These are phyloP conservation scores for Metschnikowia similis DNA, from an alignment of 805 yeast genomes.

Conservation along the genomic window DNA sequence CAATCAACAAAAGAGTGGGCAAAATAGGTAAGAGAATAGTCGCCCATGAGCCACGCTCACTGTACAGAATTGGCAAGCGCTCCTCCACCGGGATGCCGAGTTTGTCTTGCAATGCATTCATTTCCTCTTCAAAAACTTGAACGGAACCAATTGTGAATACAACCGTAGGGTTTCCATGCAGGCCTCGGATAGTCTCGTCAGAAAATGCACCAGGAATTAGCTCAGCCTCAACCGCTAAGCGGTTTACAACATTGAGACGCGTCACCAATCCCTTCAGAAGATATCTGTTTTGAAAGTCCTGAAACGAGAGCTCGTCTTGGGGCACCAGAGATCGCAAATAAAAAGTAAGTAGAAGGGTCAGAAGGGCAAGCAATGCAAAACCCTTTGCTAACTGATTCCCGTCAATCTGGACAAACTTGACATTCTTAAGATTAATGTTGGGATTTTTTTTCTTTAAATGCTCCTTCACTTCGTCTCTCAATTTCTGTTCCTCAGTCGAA, in stretches of 20 bases:
- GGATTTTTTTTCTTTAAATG: constrained; percentile 27
- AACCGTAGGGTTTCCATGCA: constrained; percentile 43
- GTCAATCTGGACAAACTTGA: constrained; percentile 27
- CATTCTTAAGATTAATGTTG: constrained; percentile 24
- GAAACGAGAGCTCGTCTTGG: constrained; percentile 50
- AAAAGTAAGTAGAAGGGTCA: constrained; percentile 16
- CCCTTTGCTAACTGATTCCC: constrained; percentile 9
- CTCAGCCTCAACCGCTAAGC: constrained; percentile 66
- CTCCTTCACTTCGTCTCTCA: constrained; percentile 33
- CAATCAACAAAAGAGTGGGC: constrained; percentile 78
- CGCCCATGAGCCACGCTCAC: constrained; percentile 62
- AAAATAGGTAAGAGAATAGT: constrained; percentile 64
- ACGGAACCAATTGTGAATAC: constrained; percentile 86
- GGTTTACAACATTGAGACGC: constrained; percentile 68
- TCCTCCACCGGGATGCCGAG: constrained; percentile 63
- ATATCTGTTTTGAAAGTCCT: constrained; percentile 78
- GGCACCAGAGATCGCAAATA: constrained; percentile 13
- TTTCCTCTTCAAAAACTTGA: constrained; percentile 77
- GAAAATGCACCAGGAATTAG: constrained; percentile 45
- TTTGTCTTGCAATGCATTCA: constrained; percentile 67
- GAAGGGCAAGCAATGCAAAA: constrained; percentile 14
- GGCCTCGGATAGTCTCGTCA: constrained; percentile 36
- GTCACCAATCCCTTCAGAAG: constrained; percentile 76
- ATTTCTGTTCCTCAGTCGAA: constrained; percentile 26
- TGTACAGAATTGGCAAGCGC: constrained; percentile 73